A percentile compares a stretch with the other conserved stretches of the same genome.
phyloP scores from a whole-genome alignment of 2,329 filamentous ascomycete species.

The Bipolaris gigantea region DNA sequence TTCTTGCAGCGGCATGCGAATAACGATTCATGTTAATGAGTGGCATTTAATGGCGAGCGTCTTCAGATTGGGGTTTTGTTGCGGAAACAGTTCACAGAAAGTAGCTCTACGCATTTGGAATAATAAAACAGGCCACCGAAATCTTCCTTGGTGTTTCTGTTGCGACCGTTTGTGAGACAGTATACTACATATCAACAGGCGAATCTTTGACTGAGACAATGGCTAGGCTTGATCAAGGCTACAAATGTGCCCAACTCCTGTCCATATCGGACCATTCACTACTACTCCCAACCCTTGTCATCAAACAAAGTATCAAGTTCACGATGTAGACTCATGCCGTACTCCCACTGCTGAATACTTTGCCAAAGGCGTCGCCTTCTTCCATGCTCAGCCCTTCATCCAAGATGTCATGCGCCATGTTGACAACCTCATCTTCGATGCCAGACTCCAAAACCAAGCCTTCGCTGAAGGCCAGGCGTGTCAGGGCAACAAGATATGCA shows the following conservation, averaged over 20 bases:
- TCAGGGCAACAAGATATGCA: conserved; percentile 79
- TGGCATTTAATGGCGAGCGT: background rate
- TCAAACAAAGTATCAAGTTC: too few relatives aligned
- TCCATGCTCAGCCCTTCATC: conserved; percentile 81
- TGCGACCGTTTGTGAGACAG: too few relatives aligned
- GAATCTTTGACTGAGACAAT: too few relatives aligned
- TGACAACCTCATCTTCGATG: conserved; percentile 75
- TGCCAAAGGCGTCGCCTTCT: conserved; percentile 64
- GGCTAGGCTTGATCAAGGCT: too few relatives aligned
- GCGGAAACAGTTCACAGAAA: background rate
- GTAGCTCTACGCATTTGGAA: background rate
- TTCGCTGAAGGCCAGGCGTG: conserved; percentile 82
- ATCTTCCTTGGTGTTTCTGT: background rate
- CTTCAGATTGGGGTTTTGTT: too few relatives aligned
- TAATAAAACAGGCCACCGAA: background rate
- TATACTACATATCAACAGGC: too few relatives aligned
- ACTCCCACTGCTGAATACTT: conserved; percentile 46
- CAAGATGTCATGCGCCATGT: conserved; percentile 78
- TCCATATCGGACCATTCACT: too few relatives aligned
- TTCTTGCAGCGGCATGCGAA: background rate
- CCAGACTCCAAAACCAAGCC: conserved; percentile 75
- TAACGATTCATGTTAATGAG: background rate
- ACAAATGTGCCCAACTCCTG: too few relatives aligned
- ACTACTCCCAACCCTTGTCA: too few relatives aligned
- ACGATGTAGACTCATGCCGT: background rate